These are phyloP conservation scores for Arthrocladium fulminans DNA, from an alignment of 2,329 filamentous ascomycete species.

Conservation along the genomic window DNA sequence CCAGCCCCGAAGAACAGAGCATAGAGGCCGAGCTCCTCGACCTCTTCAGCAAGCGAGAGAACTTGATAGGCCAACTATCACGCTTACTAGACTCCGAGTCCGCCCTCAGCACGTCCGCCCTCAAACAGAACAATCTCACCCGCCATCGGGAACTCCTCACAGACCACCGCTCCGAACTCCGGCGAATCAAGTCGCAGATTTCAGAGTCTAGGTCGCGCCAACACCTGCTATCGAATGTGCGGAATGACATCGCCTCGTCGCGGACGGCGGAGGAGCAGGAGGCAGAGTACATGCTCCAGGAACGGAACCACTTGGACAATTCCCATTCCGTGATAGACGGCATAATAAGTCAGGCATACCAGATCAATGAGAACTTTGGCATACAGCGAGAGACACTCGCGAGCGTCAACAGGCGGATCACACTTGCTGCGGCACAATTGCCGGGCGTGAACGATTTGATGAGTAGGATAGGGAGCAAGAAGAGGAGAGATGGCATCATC, in stretches of 20 bases:
- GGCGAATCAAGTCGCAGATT: constrained; percentile 64
- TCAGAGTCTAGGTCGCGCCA: constrained; percentile 72
- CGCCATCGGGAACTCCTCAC: constrained; percentile 83
- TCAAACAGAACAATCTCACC: constrained; percentile 94
- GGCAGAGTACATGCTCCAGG: constrained; percentile 94
- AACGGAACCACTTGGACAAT: constrained; percentile 75
- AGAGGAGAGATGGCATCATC: constrained; percentile 89
- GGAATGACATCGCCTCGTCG: constrained; percentile 85
- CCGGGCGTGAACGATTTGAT: constrained; percentile 91
- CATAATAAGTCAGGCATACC: constrained; percentile 90
- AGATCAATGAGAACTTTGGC: constrained; percentile 84
- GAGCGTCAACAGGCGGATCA: constrained; percentile 85
- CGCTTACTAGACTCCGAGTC: constrained; percentile 91
- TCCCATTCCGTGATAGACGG: constrained; percentile 83
- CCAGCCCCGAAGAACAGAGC: constrained; percentile 72
- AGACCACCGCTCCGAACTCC: constrained; percentile 76
- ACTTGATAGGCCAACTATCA: constrained; percentile 68
- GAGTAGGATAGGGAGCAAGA: constrained; percentile 84
- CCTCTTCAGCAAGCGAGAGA: constrained; percentile 76
- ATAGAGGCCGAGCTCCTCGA: constrained; percentile 77
- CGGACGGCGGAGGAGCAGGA: constrained; percentile 69
- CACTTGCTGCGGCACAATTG: constrained; percentile 77
- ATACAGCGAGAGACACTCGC: constrained; percentile 79
- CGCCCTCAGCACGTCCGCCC: constrained; percentile 72
- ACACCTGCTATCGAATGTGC: constrained; percentile 83